Evolutionary conservation across 805 yeast species (phyloP).

Genomic region (Barnettozyma botsteinii): DNA sequence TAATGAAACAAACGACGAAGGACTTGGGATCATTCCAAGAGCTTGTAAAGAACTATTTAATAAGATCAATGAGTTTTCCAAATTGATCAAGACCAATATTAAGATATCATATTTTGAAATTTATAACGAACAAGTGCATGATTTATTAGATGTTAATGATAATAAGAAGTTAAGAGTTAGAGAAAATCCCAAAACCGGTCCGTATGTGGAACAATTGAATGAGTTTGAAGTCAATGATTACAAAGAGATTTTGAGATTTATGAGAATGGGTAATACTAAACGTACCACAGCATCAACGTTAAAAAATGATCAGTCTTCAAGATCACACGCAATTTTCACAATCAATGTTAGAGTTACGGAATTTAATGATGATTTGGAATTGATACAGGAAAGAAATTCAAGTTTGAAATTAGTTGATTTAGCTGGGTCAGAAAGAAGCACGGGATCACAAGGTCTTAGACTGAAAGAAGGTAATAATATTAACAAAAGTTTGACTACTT

Average conservation of each 20-base stretch:
- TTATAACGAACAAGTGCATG: constrained; percentile 72
- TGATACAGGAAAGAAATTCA: constrained; percentile 47
- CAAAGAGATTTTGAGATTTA: constrained; percentile 40
- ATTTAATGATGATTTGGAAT: constrained; percentile 30
- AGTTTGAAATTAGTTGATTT: constrained; percentile 67
- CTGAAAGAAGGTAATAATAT: constrained; percentile 72
- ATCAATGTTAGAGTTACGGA: constrained; percentile 56
- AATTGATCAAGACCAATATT: constrained; percentile 35
- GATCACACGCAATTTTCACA: constrained; percentile 79
- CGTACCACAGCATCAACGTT: constrained; percentile 70
- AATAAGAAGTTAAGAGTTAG: constrained; percentile 38
- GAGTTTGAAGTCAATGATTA: constrained; percentile 47
- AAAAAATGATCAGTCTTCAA: constrained; percentile 65
- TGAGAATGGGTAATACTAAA: constrained; percentile 46
- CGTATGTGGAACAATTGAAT: constrained; percentile 62
- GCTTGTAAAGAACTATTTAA: constrained; percentile 50
- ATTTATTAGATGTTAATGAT: constrained; percentile 35
- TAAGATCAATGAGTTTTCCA: constrained; percentile 29
- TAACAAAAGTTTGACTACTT: constrained; percentile 69
- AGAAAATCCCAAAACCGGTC: constrained; percentile 61
- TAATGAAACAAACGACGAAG: constrained; percentile 40
- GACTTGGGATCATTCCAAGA: constrained; percentile 63
- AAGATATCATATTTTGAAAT: constrained; percentile 65
- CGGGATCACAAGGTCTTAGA: constrained; percentile 56
- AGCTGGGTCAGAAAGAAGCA: constrained; percentile 77